Conservation (phyloP, 768 basidiomycete genomes). For the Serendipita sp. region DNA sequence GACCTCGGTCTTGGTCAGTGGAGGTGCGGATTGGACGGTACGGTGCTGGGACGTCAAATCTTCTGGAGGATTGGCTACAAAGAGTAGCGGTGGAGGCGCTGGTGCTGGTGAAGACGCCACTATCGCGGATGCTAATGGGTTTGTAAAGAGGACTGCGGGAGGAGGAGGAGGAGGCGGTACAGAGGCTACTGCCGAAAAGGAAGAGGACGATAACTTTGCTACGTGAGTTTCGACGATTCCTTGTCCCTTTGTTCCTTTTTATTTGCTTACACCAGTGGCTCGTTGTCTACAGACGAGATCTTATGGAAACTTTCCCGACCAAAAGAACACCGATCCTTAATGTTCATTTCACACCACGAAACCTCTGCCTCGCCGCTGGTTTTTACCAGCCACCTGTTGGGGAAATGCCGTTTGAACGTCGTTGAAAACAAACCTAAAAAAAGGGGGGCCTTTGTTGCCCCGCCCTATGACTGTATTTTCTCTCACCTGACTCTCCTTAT, state of each 20-base stretch:
- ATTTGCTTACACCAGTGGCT: constrained; percentile 7
- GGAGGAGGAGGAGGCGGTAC: constrained; percentile 19
- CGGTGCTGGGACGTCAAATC: constrained; percentile 94
- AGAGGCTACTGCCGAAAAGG: constrained; percentile 21
- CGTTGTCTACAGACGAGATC: constrained; percentile 42
- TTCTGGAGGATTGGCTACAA: constrained; percentile 45
- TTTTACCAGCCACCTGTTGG: constrained; percentile 40
- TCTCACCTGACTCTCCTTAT: not conserved
- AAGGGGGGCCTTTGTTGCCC: too few relatives aligned
- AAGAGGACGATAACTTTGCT: constrained; percentile 44
- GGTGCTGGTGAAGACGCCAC: constrained; percentile 9
- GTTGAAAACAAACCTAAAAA: not conserved
- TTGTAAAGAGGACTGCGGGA: constrained; percentile 31
- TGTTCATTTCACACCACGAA: constrained; percentile 87
- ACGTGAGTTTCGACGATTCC: constrained; percentile 38
- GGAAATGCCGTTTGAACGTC: not conserved
- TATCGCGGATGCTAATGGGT: constrained; percentile 13
- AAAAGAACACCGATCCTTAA: constrained; percentile 89
- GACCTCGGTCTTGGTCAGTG: constrained; percentile 78
- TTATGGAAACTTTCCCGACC: constrained; percentile 82
- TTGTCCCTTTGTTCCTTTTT: not conserved
- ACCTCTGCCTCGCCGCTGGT: constrained; percentile 81
- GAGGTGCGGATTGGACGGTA: constrained; percentile 88
- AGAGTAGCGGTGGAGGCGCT: constrained; percentile 21
- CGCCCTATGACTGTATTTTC: too few relatives aligned